phyloP scores from a whole-genome alignment of 1,284 basidiomycete genomes.

The Pholiota adiposa region DNA sequence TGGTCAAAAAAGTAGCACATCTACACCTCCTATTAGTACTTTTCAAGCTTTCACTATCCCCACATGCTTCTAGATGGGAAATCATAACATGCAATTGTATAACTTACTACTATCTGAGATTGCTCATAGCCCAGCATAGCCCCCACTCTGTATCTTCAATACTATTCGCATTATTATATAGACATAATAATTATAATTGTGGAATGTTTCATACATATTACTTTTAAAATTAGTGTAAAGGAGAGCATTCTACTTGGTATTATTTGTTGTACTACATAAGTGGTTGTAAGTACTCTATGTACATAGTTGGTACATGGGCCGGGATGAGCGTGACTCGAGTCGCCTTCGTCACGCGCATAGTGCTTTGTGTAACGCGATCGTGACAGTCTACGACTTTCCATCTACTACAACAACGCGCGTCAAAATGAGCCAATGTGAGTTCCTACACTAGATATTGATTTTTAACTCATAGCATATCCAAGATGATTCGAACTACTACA shows the following conservation, averaged over 20 bases:
- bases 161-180: background rate
- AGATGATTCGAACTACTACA: conserved; percentile 34
- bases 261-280: too few relatives aligned
- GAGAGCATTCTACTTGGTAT: too few relatives aligned
- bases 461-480: background rate
- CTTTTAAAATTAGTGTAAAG: too few relatives aligned
- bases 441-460: background rate
- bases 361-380: conserved; percentile 25
- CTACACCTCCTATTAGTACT: background rate
- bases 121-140: too few relatives aligned
- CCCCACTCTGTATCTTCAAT: conserved; percentile 1
- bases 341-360: conserved; percentile 20
- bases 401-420: conserved; percentile 11
- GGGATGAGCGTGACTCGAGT: too few relatives aligned
- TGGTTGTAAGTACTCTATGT: too few relatives aligned
- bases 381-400: conserved; percentile 20
- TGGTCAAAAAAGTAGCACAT: conserved; percentile 6
- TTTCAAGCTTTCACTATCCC: background rate
- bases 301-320: too few relatives aligned
- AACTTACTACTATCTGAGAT: background rate
- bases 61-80: background rate
- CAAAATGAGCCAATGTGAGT: conserved; percentile 40
- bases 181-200: background rate
- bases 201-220: too few relatives aligned
- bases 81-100: background rate